Evolutionary conservation across 1,284 basidiomycete genomes (phyloP).

Genomic region (Sparassis latifolia): DNA sequence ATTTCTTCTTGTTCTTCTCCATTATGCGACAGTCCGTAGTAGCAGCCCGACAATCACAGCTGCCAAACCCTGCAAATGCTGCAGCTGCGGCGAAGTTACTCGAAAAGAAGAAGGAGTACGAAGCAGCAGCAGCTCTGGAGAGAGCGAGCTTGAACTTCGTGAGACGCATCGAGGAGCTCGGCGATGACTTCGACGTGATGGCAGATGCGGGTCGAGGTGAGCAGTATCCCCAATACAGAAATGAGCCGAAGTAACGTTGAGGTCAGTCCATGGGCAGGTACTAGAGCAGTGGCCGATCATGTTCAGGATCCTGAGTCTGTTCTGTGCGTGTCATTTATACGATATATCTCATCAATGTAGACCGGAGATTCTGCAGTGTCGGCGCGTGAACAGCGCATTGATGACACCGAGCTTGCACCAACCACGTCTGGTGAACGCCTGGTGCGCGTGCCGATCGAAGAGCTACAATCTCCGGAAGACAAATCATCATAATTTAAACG

Average conservation of each 20-base stretch:
- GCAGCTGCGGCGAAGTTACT: conserved; percentile 47
- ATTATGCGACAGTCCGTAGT: conserved; percentile 52
- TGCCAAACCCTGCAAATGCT: conserved; percentile 35
- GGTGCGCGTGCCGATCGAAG: conserved; percentile 61
- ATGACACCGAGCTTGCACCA: conserved; percentile 18
- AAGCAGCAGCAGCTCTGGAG: conserved; percentile 68
- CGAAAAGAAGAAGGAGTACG: conserved; percentile 76
- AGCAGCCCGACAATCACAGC: conserved; percentile 43
- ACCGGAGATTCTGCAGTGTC: conserved; percentile 30
- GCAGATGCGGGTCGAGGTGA: conserved; percentile 66
- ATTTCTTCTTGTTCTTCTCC: no score
- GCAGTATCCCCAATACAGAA: conserved; percentile 3
- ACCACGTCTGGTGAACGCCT: conserved; percentile 32
- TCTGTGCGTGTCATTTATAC: conserved; percentile 38
- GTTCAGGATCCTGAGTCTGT: conserved; percentile 67
- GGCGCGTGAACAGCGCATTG: conserved; percentile 28
- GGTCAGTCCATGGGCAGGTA: conserved; percentile 65
- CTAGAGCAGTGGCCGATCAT: conserved; percentile 76
- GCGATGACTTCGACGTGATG: conserved; percentile 68
- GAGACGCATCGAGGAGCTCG: conserved; percentile 59
- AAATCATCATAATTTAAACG: conserved; percentile 6
- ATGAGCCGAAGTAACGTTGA: background rate
- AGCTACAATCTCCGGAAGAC: conserved; percentile 31
- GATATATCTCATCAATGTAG: conserved; percentile 4
- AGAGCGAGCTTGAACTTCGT: conserved; percentile 55